Evolutionary conservation across 2,329 filamentous ascomycete genomes (phyloP).

Genomic region (Aspergillus quadricinctus): DNA sequence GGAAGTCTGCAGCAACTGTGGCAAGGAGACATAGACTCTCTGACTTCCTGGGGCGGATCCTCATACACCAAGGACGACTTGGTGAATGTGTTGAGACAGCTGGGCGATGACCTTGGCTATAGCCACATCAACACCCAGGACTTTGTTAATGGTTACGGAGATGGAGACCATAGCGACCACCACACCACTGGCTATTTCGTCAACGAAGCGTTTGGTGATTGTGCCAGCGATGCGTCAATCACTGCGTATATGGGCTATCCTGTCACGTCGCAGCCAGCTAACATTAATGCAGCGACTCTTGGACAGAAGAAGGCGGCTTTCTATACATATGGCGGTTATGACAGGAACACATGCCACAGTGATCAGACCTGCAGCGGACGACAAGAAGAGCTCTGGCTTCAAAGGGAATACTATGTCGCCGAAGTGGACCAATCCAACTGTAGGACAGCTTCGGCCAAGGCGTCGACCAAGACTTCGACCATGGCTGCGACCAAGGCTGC

Average conservation of each 20-base stretch:
- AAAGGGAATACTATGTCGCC: neutral
- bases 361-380: slow-evolving; percentile 1
- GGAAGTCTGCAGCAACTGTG: slow-evolving; percentile 13
- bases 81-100: slow-evolving; percentile 1
- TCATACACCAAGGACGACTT: slow-evolving; percentile 9
- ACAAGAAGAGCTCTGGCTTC: neutral
- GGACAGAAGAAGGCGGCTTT: slow-evolving; percentile 7
- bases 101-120: slow-evolving; percentile 5
- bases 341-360: slow-evolving; percentile 2
- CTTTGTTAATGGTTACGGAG: slow-evolving; percentile 8
- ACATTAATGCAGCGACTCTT: slow-evolving; percentile 1
- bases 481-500: too few relatives aligned
- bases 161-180: slow-evolving; percentile 15
- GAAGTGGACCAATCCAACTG: too few relatives aligned
- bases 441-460: too few relatives aligned
- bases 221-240: neutral
- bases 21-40: slow-evolving; percentile 6
- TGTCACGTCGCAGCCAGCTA: neutral
- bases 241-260: slow-evolving; percentile 6
- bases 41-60: slow-evolving; percentile 5
- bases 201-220: neutral
- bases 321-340: slow-evolving; percentile 6
- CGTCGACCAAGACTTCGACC: too few relatives aligned
- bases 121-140: slow-evolving; percentile 14
- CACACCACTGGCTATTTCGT: slow-evolving; percentile 11